These are phyloP conservation scores for Fusarium burgessii DNA, from an alignment of 2,329 filamentous ascomycete genomes.

Conservation along the genomic window DNA sequence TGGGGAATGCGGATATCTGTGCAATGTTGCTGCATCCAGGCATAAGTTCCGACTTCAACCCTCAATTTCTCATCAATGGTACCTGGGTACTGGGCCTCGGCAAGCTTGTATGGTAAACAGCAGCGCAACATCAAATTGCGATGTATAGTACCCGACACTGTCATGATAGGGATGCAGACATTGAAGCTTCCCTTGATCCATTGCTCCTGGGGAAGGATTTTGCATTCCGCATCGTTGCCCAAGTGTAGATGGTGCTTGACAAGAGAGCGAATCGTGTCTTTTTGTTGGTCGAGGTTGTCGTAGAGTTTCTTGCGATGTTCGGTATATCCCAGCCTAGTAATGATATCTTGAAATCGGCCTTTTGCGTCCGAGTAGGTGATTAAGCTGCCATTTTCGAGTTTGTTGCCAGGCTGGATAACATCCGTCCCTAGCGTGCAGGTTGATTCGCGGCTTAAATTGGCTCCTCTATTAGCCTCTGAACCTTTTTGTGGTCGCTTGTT, in stretches of 20 bases:
- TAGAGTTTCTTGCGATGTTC: constrained; percentile 12
- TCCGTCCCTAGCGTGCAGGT: too few relatives aligned
- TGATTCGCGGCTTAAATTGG: too few relatives aligned
- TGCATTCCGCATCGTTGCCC: constrained; percentile 39
- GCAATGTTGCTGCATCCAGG: constrained; percentile 46
- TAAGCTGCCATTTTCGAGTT: constrained; percentile 9
- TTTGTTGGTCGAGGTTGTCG: constrained; percentile 15
- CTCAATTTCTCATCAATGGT: constrained; percentile 58
- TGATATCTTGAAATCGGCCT: background rate
- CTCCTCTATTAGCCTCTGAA: too few relatives aligned
- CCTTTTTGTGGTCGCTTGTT: too few relatives aligned
- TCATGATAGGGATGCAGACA: constrained; percentile 50
- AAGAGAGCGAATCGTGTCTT: constrained; percentile 31
- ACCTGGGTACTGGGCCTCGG: constrained; percentile 53
- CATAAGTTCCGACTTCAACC: constrained; percentile 44
- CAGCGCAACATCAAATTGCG: constrained; percentile 48
- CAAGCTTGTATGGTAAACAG: constrained; percentile 53
- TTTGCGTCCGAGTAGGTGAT: background rate
- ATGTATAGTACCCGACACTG: constrained; percentile 35
- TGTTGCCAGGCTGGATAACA: background rate
- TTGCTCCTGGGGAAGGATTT: constrained; percentile 35
- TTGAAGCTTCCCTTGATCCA: constrained; percentile 54
- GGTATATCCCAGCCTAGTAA: constrained; percentile 7
- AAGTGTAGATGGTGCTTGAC: constrained; percentile 46
- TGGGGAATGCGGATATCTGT: constrained; percentile 42